Conservation (phyloP, 768 basidiomycete species). For the Hemileccinum impolitum region DNA sequence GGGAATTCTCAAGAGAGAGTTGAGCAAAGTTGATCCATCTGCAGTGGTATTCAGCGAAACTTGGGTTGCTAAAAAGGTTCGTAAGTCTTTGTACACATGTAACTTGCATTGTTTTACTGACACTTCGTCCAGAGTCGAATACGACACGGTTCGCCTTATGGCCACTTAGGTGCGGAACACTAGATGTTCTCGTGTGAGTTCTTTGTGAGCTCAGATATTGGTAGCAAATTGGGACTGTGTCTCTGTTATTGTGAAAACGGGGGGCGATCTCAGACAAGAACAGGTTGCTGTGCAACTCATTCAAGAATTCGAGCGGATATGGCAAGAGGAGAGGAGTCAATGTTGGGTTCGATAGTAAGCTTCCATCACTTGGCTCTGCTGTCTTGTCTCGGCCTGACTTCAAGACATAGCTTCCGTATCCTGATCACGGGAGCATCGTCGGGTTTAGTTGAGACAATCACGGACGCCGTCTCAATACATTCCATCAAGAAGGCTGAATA, state of each 20-base stretch:
- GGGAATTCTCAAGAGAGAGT: constrained; percentile 84
- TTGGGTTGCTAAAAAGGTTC: constrained; percentile 89
- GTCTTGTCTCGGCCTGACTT: background rate
- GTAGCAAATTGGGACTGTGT: constrained; percentile 83
- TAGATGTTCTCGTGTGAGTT: constrained; percentile 2
- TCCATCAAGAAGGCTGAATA: constrained; percentile 99
- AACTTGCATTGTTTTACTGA: constrained; percentile 3
- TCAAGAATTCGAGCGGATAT: constrained; percentile 88
- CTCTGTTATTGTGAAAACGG: constrained; percentile 98
- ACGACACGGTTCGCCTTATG: constrained; percentile 91
- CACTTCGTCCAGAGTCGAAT: constrained; percentile 60
- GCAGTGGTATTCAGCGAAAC: constrained; percentile 95
- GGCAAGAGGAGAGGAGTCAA: constrained; percentile 87
- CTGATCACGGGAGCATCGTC: constrained; percentile 91
- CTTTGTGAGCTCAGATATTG: constrained; percentile 9
- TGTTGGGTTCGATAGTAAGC: constrained; percentile 93
- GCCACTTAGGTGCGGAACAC: constrained; percentile 70
- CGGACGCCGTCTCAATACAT: constrained; percentile 96
- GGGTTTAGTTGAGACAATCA: constrained; percentile 96
- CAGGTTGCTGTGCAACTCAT: constrained; percentile 96
- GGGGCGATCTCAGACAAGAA: constrained; percentile 94
- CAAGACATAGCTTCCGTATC: constrained; percentile 77
- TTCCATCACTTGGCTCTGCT: constrained; percentile 1
- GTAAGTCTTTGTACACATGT: constrained; percentile 3
- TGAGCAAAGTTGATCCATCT: constrained; percentile 94